Evolutionary conservation across 140 eudicot species (phyloP).

Genomic region (Oenanthe javanica): DNA sequence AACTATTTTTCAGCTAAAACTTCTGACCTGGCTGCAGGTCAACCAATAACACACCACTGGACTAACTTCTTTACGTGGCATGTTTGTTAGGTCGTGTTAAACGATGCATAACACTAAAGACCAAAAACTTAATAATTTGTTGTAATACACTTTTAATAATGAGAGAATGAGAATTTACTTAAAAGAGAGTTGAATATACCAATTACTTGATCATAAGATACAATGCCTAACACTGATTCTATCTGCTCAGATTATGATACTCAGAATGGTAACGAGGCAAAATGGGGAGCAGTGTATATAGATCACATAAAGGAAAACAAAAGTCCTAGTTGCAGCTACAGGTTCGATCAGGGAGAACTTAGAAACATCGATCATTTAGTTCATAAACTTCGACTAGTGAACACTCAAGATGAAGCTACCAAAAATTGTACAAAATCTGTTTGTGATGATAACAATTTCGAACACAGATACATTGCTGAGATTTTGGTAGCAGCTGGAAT

Average conservation of each 20-base stretch:
- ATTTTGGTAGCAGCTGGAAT: slow-evolving; percentile 58
- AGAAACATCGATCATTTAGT: slow-evolving; percentile 38
- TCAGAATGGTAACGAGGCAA: slow-evolving; percentile 34
- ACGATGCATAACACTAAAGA: not conserved
- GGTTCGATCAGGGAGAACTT: slow-evolving; percentile 29
- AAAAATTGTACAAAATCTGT: slow-evolving; percentile 19
- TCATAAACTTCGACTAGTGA: slow-evolving; percentile 38
- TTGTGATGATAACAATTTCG: slow-evolving; percentile 28
- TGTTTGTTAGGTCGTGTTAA: not conserved
- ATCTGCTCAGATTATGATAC: slow-evolving; percentile 37
- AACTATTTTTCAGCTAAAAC: not conserved
- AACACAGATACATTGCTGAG: slow-evolving; percentile 48
- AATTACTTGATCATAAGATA: not conserved
- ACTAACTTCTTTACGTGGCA: not conserved
- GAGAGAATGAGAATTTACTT: not conserved
- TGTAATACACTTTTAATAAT: not conserved
- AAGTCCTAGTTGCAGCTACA: slow-evolving; percentile 18
- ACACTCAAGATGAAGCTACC: slow-evolving; percentile 27
- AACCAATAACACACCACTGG: not conserved
- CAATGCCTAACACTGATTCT: not conserved
- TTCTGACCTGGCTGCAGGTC: slow-evolving; percentile 2
- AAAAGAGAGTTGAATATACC: not conserved
- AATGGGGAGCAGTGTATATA: slow-evolving; percentile 27
- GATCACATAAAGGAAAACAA: slow-evolving; percentile 25
- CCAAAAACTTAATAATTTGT: not conserved